phyloP scores from a whole-genome alignment of 352 stramenopile species.

The Phytophthora pini region DNA sequence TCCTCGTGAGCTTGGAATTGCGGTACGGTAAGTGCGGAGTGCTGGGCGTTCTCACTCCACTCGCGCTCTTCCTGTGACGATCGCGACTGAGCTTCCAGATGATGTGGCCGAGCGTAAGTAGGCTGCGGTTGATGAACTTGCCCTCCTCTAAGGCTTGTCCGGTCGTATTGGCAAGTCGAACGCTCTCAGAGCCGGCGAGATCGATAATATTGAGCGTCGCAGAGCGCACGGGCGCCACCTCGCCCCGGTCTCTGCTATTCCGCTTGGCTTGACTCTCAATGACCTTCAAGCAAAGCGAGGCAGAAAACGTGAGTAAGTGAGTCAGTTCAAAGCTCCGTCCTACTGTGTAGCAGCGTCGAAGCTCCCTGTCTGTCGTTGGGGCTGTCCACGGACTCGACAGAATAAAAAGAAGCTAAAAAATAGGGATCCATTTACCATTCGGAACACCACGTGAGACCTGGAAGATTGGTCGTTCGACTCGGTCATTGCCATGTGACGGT shows the following conservation, averaged over 20 bases:
- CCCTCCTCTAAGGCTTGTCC: conserved; percentile 85
- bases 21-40: conserved; percentile 94
- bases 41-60: conserved; percentile 19
- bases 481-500: conserved; percentile 80
- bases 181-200: conserved; percentile 89
- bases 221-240: conserved; percentile 53
- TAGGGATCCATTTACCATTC: conserved; percentile 49
- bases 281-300: conserved; percentile 44
- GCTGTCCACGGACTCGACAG: conserved; percentile 21
- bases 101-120: conserved; percentile 94
- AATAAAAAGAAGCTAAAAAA: conserved; percentile 12
- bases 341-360: conserved; percentile 27
- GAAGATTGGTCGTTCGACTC: conserved; percentile 85
- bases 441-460: conserved; percentile 79
- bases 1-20: conserved; percentile 98
- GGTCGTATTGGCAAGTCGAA: conserved; percentile 81
- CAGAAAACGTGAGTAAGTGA: conserved; percentile 35
- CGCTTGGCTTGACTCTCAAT: conserved; percentile 78
- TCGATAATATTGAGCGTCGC: conserved; percentile 93
- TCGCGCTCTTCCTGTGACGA: conserved; percentile 30
- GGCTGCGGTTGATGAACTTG: conserved; percentile 90
- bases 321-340: conserved; percentile 28
- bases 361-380: conserved; percentile 23
- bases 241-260: conserved; percentile 28
- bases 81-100: conserved; percentile 93